Conservation (phyloP, 192 early-diverging fungal genomes). For the Coemansia sp. region DNA sequence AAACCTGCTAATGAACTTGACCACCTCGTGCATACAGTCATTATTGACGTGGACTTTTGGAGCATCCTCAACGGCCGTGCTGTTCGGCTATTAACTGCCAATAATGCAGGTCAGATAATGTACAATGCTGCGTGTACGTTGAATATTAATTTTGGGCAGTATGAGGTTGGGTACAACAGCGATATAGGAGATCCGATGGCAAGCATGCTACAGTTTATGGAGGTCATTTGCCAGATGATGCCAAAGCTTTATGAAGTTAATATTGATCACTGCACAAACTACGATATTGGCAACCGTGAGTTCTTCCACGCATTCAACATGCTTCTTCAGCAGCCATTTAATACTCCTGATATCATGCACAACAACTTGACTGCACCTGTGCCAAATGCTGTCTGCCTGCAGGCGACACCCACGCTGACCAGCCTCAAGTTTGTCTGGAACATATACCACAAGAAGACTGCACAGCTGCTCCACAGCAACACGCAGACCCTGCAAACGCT, state of each 20-base stretch:
- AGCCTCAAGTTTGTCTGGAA: slow-evolving; percentile 10
- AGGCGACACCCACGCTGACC: neutral
- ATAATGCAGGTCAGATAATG: neutral
- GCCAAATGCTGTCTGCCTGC: no score
- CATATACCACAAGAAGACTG: slow-evolving; percentile 1
- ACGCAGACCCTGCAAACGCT: slow-evolving; percentile 1
- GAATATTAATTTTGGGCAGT: neutral
- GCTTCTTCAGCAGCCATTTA: neutral
- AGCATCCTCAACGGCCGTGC: slow-evolving; percentile 12
- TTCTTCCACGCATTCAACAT: neutral
- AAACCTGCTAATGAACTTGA: neutral
- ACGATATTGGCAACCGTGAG: neutral
- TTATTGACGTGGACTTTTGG: slow-evolving; percentile 9
- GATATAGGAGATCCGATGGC: neutral
- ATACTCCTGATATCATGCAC: neutral
- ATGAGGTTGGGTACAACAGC: neutral
- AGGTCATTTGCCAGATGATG: neutral
- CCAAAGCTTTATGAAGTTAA: neutral
- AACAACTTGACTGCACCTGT: no score
- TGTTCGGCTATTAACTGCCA: neutral
- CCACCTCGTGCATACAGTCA: neutral
- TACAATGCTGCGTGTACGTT: neutral
- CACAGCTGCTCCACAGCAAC: slow-evolving; percentile 9
- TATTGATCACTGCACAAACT: neutral
- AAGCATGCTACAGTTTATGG: neutral